Conservation (phyloP, 495 filamentous ascomycete species). For the Aspergillus incahuasiensis region DNA sequence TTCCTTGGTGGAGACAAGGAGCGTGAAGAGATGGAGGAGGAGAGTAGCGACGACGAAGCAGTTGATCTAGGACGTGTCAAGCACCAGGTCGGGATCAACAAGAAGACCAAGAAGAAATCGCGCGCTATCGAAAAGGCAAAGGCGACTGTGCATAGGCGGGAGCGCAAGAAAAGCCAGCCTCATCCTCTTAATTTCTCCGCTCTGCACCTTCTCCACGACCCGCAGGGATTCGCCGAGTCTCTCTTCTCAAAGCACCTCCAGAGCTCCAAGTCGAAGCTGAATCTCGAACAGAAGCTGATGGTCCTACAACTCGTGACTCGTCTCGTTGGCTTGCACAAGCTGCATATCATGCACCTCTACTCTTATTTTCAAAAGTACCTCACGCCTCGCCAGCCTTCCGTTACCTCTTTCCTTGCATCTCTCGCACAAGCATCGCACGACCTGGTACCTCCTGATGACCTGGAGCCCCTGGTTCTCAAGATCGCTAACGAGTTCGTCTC, state of each 20-base stretch:
- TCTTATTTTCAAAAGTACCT: constrained; percentile 82
- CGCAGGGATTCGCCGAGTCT: constrained; percentile 88
- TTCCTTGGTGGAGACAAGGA: constrained; percentile 95
- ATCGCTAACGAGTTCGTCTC: constrained; percentile 98
- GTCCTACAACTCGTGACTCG: constrained; percentile 86
- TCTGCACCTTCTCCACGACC: constrained; percentile 92
- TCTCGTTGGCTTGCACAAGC: constrained; percentile 87
- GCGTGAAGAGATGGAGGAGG: constrained; percentile 84
- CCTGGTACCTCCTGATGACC: constrained; percentile 85
- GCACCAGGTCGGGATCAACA: constrained; percentile 86
- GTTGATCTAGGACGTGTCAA: constrained; percentile 76
- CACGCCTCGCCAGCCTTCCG: constrained; percentile 82
- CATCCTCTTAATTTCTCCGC: constrained; percentile 94
- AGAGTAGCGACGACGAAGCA: constrained; percentile 73
- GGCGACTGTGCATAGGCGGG: constrained; percentile 70
- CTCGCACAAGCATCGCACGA: constrained; percentile 88
- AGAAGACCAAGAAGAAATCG: constrained; percentile 86
- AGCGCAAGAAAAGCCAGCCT: constrained; percentile 80
- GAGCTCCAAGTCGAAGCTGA: constrained; percentile 75
- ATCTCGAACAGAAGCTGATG: constrained; percentile 84
- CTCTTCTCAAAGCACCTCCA: constrained; percentile 91
- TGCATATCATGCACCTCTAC: constrained; percentile 80
- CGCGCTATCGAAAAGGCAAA: constrained; percentile 74
- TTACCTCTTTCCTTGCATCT: constrained; percentile 91
- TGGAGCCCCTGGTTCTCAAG: constrained; percentile 89